Evolutionary conservation across 306 rosid species (phyloP), one percentile per base, ranked within the genome.

Genomic region (Casuarina cunninghamiana): DNA sequence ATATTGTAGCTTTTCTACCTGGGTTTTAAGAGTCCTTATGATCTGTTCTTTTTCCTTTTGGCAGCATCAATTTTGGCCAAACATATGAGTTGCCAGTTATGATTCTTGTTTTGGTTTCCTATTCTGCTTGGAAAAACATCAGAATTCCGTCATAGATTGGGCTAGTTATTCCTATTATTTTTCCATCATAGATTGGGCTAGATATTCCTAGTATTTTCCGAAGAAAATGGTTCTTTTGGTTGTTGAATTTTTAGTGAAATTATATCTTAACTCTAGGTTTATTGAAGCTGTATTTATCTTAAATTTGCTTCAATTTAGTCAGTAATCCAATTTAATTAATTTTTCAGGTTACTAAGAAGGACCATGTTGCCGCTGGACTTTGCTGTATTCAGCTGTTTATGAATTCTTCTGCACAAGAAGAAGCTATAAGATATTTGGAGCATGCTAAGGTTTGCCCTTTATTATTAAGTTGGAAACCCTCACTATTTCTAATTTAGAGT

Each of bases 321-420:
- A 3, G 26, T 42, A 19, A 62, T 78, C 49, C 69, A 53, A 83
- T 72, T 60, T 65, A 62, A 57, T 45, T 16, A 62, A 51, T 63
- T 65, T 48, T 79, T 73, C 87, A 94, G 98, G 98, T 94, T 72
- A 89, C 92, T 66, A 92, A 91, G 81, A 93, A 86, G 77, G 98
- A 95, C 83, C 97, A 92, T 69, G 93, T 95, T 72, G 97, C 97
- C 55, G 93, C 98, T 81, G 98, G 97, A 72, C 97, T 95, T 58
- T 95, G 98, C 85, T 91, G 98, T 87, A 92, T 95, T 83, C 97
- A 95, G 86, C 84, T 95, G 90, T 95, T 92, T 81, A 89, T 92
- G 83, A 95, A 95, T 80, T 92, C 97, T 82, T 78, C 82, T 76
- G 84, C 87, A 61, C 97, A 85, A 86, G 98, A 94, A 76, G 98